Evolutionary conservation across 192 early-diverging fungal genomes (phyloP), one percentile per base, ranked within the genome.

Genomic region (Chytriomyces hyalinus): DNA sequence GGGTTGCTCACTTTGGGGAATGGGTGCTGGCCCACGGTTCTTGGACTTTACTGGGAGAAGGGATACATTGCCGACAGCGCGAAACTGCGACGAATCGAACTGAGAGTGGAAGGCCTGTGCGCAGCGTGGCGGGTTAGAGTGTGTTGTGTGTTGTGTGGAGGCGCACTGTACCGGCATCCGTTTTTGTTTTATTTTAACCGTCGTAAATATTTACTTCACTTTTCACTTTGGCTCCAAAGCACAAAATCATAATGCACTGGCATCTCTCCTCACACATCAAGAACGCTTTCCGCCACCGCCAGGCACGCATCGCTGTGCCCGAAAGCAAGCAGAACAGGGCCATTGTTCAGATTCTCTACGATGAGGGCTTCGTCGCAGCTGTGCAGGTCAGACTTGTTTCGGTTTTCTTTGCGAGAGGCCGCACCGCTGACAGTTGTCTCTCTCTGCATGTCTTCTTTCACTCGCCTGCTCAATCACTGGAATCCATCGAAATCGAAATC

Each of bases 11-110:
- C 92, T 89, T 51, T 43, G 57, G 47, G 89, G 69, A 26, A 49
- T 80, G 7, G 95, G 92, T 10, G 94, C 92, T 22, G 94, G 92
- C 4, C 95, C 95, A 70, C 93, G 91, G 60, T 90, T 85, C 80
- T 96, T 95, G 6, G 93, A 93, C 78, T 95, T 92, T 72, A 99
- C 87, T 9, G 97, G 97, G 43, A 98, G 85, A 67, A 99, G 75
- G 22, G 92, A 89, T 74, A 98, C 90, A 79, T 94, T 94, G 73
- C 94, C 96, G 70, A 98, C 80, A 62, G 82, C 72, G 67, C 91
- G 91, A 70, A 78, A 74, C 36, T 82, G 69, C 46, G 51, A 66
- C 48, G 92, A 89, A 75, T 93, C 93, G 86, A 93, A 96, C 46
- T 89, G 73, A 5, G 96, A 96, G 82, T 97, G 94, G 82, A 95